Conservation (phyloP, 495 filamentous ascomycete species). For the Aspergillus ellipticus region DNA sequence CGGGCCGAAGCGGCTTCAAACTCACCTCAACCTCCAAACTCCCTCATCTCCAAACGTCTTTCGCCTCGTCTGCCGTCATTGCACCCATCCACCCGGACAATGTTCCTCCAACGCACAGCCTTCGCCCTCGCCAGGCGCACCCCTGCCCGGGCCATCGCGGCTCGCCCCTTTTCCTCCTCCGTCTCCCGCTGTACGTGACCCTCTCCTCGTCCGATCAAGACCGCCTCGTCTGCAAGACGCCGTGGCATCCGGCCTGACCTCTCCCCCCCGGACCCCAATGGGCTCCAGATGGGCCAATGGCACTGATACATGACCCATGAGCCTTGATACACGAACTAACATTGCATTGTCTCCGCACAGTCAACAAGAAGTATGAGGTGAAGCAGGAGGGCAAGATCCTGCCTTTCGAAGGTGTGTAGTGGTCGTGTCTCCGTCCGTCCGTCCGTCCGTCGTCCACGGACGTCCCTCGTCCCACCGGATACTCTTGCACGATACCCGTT, state of each 20-base stretch:
- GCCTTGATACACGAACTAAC: slow-evolving; percentile 26
- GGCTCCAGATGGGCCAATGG: slow-evolving; percentile 8
- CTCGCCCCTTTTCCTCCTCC: slow-evolving; percentile 48
- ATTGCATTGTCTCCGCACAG: slow-evolving; percentile 22
- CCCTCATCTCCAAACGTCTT: slow-evolving; percentile 28
- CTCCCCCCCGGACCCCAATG: slow-evolving; percentile 21
- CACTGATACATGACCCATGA: background rate
- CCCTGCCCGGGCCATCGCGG: slow-evolving; percentile 53
- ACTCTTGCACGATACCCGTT: background rate
- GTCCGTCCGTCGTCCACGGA: slow-evolving; percentile 1
- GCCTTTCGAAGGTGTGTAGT: slow-evolving; percentile 42
- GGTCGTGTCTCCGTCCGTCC: background rate
- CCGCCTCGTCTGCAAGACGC: slow-evolving; percentile 25
- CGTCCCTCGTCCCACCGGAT: slow-evolving; percentile 19
- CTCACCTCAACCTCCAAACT: slow-evolving; percentile 45
- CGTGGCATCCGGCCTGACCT: slow-evolving; percentile 11
- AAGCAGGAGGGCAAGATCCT: slow-evolving; percentile 43
- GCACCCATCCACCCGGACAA: slow-evolving; percentile 42
- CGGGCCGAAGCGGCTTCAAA: slow-evolving; percentile 48
- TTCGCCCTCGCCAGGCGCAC: slow-evolving; percentile 68
- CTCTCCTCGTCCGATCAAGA: slow-evolving; percentile 18
- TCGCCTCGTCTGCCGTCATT: slow-evolving; percentile 20
- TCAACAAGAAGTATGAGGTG: slow-evolving; percentile 37
- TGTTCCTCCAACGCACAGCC: slow-evolving; percentile 82
- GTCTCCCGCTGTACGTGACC: slow-evolving; percentile 46